phyloP scores from a whole-genome alignment of 2,329 filamentous ascomycete genomes.

The Penicillium decumbens region DNA sequence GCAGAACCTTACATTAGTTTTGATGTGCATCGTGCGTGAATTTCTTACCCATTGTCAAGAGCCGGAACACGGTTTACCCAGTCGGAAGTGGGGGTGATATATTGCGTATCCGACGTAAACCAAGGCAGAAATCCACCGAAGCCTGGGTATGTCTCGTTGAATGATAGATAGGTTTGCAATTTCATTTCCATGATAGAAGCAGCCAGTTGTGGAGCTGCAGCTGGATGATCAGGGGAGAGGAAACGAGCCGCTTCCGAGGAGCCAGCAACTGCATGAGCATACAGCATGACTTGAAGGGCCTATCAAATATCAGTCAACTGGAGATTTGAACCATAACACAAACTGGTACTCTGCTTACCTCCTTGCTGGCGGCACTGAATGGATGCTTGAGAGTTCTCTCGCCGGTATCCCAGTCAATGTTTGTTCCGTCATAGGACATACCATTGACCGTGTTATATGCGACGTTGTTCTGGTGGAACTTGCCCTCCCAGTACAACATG shows the following conservation, averaged over 20 bases:
- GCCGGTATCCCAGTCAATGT: slow-evolving; percentile 36
- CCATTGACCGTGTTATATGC: slow-evolving; percentile 42
- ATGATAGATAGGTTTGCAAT: slow-evolving; percentile 38
- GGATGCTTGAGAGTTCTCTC: slow-evolving; percentile 31
- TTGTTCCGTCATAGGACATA: slow-evolving; percentile 35
- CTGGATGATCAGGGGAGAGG: slow-evolving; percentile 33
- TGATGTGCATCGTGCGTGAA: not conserved
- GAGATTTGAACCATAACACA: not conserved
- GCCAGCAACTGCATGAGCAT: slow-evolving; percentile 40
- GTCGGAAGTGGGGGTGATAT: slow-evolving; percentile 34
- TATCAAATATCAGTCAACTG: slow-evolving; percentile 8
- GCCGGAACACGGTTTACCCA: slow-evolving; percentile 41
- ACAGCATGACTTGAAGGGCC: slow-evolving; percentile 45
- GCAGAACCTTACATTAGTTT: not conserved
- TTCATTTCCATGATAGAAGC: slow-evolving; percentile 39
- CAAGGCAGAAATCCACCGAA: slow-evolving; percentile 43
- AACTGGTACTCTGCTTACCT: slow-evolving; percentile 17
- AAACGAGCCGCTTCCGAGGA: slow-evolving; percentile 39
- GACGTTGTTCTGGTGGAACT: slow-evolving; percentile 43
- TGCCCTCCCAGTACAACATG: slow-evolving; percentile 45
- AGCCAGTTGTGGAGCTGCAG: slow-evolving; percentile 32
- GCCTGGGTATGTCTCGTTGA: slow-evolving; percentile 42
- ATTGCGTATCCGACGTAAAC: slow-evolving; percentile 31
- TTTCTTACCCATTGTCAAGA: slow-evolving; percentile 39
- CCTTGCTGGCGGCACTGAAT: slow-evolving; percentile 35